A percentile compares a stretch with the other conserved stretches of the same genome.
Conservation (phyloP, 305 asterid species). For the Euphrasia arctica region DNA sequence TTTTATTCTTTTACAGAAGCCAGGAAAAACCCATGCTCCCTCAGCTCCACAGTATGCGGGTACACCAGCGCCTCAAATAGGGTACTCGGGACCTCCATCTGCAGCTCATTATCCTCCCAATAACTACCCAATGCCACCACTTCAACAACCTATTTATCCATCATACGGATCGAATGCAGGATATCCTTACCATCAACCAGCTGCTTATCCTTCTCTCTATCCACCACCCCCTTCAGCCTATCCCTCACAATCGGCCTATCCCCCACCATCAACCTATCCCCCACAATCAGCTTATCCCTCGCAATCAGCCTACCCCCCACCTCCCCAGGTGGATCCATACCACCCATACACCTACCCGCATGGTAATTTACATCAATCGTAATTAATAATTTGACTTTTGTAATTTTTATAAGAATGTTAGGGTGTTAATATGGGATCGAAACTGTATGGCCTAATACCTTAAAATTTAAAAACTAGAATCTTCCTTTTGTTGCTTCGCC, state of each 20-base stretch:
- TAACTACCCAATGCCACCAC: slow-evolving; percentile 25
- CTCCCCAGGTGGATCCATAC: too few relatives aligned
- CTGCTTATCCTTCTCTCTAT: slow-evolving; percentile 55
- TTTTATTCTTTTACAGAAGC: slow-evolving; percentile 58
- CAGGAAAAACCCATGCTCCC: slow-evolving; percentile 47
- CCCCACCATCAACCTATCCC: slow-evolving; percentile 43
- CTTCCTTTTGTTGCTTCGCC: too few relatives aligned
- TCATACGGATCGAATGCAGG: slow-evolving; percentile 45
- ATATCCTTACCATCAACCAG: slow-evolving; percentile 53
- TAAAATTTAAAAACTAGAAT: too few relatives aligned
- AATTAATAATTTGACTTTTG: too few relatives aligned
- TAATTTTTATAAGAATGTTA: too few relatives aligned
- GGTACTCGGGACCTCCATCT: slow-evolving; percentile 54
- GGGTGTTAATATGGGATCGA: too few relatives aligned
- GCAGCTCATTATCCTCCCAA: slow-evolving; percentile 43
- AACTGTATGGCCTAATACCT: too few relatives aligned
- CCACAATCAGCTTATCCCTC: neutral
- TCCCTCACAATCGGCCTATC: slow-evolving; percentile 58
- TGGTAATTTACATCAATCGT: too few relatives aligned
- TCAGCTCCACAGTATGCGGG: slow-evolving; percentile 48
- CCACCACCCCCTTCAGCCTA: too few relatives aligned
- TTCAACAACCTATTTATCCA: slow-evolving; percentile 38
- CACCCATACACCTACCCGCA: too few relatives aligned
- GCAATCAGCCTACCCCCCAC: neutral
- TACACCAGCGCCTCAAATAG: slow-evolving; percentile 32